Conservation (phyloP, 805 yeast species). For the Limtongia smithiae region DNA sequence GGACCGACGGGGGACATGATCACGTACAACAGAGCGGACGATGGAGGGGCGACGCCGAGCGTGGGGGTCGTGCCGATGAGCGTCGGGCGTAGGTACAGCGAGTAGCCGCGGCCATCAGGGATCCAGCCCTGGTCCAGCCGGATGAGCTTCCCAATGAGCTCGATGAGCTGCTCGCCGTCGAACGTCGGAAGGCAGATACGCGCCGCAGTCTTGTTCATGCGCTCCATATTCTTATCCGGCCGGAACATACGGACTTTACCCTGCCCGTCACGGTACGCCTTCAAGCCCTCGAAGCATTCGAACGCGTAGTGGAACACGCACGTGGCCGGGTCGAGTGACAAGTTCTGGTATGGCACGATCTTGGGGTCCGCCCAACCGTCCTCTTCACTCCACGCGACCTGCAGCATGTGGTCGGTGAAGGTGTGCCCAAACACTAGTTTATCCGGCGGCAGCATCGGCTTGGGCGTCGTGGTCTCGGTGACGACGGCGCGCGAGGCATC, state of each 20-base stretch:
- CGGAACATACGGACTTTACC: conserved; percentile 80
- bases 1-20: conserved; percentile 98
- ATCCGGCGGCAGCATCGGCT: conserved; percentile 55
- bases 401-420: conserved; percentile 84
- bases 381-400: conserved; percentile 72
- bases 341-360: conserved; percentile 77
- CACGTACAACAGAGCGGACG: conserved; percentile 74
- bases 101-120: conserved; percentile 83
- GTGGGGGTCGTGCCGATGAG: conserved; percentile 88
- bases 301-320: conserved; percentile 93
- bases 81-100: conserved; percentile 90
- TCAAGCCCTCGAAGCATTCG: conserved; percentile 92
- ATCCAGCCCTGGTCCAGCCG: conserved; percentile 71
- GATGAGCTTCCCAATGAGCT: conserved; percentile 72
- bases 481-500: conserved; percentile 52
- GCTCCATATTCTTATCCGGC: conserved; percentile 84
- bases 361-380: conserved; percentile 87
- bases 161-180: conserved; percentile 70
- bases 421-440: conserved; percentile 65
- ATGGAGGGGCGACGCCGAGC: conserved; percentile 82
- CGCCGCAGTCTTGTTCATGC: conserved; percentile 84
- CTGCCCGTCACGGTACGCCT: conserved; percentile 69
- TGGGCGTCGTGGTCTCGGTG: conserved; percentile 49
- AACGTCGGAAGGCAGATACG: conserved; percentile 88
- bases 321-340: conserved; percentile 79